A percentile compares a stretch with the other conserved stretches of the same genome.
phyloP scores from a whole-genome alignment of 1,139 yeast genomes.

The Yamadazyma jaroonii region DNA sequence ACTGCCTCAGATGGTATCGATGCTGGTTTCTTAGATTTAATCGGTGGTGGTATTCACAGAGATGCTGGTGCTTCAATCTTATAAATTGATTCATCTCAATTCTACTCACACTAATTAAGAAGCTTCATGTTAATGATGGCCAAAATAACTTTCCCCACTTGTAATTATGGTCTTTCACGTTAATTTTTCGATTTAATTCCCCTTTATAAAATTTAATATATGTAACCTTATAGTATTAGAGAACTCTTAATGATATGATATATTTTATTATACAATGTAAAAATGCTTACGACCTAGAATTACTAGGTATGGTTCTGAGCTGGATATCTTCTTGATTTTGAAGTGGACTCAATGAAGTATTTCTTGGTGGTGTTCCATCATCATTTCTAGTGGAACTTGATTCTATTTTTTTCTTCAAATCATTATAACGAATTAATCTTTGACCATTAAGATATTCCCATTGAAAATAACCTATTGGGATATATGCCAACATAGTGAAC shows the following conservation, averaged over 20 bases:
- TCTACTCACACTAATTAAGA: neutral
- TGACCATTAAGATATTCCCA: constrained; percentile 31
- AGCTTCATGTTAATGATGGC: neutral
- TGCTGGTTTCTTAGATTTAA: constrained; percentile 9
- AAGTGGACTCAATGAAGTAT: constrained; percentile 3
- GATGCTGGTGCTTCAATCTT: constrained; percentile 9
- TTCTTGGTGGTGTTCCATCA: constrained; percentile 1
- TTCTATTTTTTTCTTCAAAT: constrained; percentile 12
- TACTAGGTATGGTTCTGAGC: constrained; percentile 10
- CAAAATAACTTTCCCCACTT: constrained; percentile 7
- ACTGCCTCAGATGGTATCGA: constrained; percentile 11
- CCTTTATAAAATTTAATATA: constrained; percentile 1
- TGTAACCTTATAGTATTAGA: neutral
- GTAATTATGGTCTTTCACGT: constrained; percentile 2
- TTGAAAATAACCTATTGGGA: constrained; percentile 36
- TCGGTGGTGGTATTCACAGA: constrained; percentile 11
- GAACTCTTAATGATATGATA: too few relatives aligned
- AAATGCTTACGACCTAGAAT: neutral
- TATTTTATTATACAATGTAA: too few relatives aligned
- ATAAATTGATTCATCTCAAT: constrained; percentile 1
- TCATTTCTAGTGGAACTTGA: neutral
- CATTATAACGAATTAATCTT: constrained; percentile 21
- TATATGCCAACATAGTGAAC: constrained; percentile 27
- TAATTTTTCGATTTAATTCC: neutral
- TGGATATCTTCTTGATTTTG: constrained; percentile 9